Evolutionary conservation across 306 rosid genomes (phyloP).

Genomic region (Neltuma alba): DNA sequence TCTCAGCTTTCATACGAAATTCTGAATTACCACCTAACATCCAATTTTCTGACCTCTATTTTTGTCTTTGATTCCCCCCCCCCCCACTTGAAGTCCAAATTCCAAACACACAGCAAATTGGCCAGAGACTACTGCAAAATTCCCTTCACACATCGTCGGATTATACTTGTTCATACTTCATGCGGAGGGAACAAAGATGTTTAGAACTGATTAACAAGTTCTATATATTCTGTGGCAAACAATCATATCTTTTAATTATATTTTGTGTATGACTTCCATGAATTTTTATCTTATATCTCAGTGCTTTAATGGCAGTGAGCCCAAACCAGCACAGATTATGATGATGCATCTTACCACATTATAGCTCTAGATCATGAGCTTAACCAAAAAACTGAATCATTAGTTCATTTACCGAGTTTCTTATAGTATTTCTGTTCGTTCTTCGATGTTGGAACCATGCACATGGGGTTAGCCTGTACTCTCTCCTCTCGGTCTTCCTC

Average conservation of each 20-base stretch:
- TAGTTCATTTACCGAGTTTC: not conserved
- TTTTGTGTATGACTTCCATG: no score
- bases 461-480: not conserved
- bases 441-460: not conserved
- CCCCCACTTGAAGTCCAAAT: not conserved
- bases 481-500: not conserved
- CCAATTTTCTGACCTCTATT: not conserved
- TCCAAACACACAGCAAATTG: not conserved
- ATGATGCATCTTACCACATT: not conserved
- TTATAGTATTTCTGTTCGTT: not conserved
- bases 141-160: not conserved
- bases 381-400: not conserved
- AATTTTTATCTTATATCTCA: not conserved
- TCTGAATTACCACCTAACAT: constrained; percentile 29
- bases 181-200: not conserved
- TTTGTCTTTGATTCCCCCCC: not conserved
- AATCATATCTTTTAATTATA: no score
- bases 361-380: not conserved
- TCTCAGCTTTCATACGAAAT: constrained; percentile 34
- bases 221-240: not conserved
- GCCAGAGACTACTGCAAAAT: not conserved
- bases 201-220: not conserved
- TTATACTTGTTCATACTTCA: not conserved
- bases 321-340: not conserved
- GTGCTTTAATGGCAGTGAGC: not conserved